These are phyloP conservation scores for Brassica juncea DNA, from an alignment of 345 rosid species.

Conservation along the genomic window DNA sequence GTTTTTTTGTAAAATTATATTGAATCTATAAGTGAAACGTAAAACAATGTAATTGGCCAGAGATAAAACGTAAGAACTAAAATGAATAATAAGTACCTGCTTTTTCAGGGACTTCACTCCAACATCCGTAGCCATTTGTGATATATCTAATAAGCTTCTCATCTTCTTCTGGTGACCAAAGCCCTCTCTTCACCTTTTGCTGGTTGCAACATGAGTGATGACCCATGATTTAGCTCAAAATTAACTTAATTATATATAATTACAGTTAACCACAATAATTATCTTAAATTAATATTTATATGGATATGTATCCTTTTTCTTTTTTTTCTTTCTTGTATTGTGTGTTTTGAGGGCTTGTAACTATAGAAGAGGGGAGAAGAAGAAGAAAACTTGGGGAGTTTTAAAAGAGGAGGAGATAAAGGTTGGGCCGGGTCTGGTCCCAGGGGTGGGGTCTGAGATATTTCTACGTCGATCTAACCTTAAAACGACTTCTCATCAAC, in stretches of 20 bases:
- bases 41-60: background rate
- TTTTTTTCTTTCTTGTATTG: background rate
- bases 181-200: constrained; percentile 98
- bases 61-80: background rate
- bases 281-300: constrained; percentile 13
- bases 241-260: constrained; percentile 21
- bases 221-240: constrained; percentile 58
- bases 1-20: background rate
- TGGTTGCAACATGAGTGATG: constrained; percentile 99
- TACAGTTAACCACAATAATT: constrained; percentile 18
- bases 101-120: constrained; percentile 99
- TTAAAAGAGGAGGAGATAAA: constrained; percentile 25
- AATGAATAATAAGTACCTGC: constrained; percentile 56
- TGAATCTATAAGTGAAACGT: background rate
- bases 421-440: constrained; percentile 43
- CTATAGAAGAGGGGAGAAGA: constrained; percentile 27
- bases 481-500: constrained; percentile 84
- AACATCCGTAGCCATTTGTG: constrained; percentile 93
- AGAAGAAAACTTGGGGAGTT: constrained; percentile 15
- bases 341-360: constrained; percentile 19
- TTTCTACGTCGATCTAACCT: constrained; percentile 74
- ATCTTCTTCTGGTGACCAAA: constrained; percentile 99
- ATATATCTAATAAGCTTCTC: constrained; percentile 94
- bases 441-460: constrained; percentile 51
- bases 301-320: background rate